Conservation (phyloP, 352 stramenopile species). For the Pythium angustatum region DNA sequence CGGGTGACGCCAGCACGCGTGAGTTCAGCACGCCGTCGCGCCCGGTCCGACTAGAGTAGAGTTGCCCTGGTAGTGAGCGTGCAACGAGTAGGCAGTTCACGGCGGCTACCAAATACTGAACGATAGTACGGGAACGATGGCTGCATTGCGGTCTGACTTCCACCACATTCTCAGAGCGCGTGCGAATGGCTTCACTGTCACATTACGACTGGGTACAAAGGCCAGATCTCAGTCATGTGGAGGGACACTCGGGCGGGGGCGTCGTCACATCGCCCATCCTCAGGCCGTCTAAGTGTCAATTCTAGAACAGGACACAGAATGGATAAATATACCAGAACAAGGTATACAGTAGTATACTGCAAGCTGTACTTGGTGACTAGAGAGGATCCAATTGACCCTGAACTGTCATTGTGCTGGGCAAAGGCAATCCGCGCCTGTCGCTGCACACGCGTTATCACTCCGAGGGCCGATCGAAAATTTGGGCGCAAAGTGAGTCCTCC, state of each 20-base stretch:
- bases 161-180: no score
- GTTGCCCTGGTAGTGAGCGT: not conserved
- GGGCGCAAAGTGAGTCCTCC: not conserved
- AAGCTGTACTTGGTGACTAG: not conserved
- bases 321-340: not conserved
- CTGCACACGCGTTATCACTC: not conserved
- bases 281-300: no score
- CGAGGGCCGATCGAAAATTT: not conserved
- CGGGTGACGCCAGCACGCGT: not conserved
- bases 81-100: not conserved
- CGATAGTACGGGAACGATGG: no score
- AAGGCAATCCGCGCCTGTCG: no score
- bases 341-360: not conserved
- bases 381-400: not conserved
- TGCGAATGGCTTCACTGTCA: slow-evolving; percentile 4
- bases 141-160: no score
- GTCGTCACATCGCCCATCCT: no score
- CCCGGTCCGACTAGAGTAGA: no score
- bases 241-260: no score
- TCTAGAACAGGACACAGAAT: not conserved
- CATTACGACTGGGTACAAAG: slow-evolving; percentile 11
- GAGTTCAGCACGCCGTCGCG: slow-evolving; percentile 2
- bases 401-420: no score
- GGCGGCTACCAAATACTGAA: no score
- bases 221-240: slow-evolving; percentile 1